phyloP scores from a whole-genome alignment of 169 alveolate genomes.

The Perkinsus marinus region DNA sequence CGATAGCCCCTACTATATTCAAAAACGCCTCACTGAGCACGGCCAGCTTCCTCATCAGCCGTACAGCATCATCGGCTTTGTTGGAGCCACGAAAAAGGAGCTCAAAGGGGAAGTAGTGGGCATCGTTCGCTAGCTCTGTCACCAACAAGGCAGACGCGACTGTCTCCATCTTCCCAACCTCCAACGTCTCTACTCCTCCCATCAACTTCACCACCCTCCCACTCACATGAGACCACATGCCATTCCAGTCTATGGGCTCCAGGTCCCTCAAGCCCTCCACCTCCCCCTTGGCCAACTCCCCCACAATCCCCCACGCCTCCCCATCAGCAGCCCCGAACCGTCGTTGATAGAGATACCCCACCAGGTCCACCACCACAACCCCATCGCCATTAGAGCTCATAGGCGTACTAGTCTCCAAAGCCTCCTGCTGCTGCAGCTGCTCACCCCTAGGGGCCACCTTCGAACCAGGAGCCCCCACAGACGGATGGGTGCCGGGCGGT shows the following conservation, averaged over 20 bases:
- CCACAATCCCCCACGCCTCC: background rate
- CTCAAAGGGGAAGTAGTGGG: background rate
- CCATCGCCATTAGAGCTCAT: background rate
- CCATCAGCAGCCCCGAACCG: background rate
- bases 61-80: background rate
- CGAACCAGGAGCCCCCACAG: background rate
- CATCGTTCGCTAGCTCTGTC: background rate
- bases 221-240: background rate
- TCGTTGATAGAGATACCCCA: background rate
- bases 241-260: background rate
- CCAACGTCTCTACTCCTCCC: background rate
- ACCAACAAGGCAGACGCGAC: background rate
- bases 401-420: background rate
- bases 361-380: background rate
- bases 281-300: background rate
- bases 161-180: background rate
- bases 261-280: background rate
- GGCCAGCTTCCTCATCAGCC: background rate
- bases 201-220: background rate
- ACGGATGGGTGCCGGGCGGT: background rate
- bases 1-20: background rate
- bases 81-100: background rate
- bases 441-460: too few species aligned
- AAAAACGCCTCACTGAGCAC: background rate
- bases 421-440: background rate